These are phyloP conservation scores for Geosmithia flava DNA, from an alignment of 2,329 filamentous ascomycete species.

Conservation along the genomic window DNA sequence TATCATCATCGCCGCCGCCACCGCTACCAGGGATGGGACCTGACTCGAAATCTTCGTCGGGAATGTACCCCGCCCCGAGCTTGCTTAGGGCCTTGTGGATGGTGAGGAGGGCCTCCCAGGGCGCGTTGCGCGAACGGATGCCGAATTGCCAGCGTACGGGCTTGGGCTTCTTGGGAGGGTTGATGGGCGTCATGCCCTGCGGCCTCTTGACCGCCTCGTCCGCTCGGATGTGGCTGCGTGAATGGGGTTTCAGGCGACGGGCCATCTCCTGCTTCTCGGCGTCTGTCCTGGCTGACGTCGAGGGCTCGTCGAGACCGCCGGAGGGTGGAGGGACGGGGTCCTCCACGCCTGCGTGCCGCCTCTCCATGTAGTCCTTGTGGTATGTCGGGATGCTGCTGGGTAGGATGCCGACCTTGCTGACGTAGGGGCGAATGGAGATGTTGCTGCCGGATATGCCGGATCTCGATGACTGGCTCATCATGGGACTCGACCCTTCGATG, in stretches of 20 bases:
- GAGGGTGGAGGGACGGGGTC: constrained; percentile 27
- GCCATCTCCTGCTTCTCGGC: constrained; percentile 75
- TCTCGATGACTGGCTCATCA: constrained; percentile 42
- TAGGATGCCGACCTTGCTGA: constrained; percentile 82
- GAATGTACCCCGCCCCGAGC: constrained; percentile 80
- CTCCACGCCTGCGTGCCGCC: constrained; percentile 41
- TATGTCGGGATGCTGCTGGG: constrained; percentile 85
- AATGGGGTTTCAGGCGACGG: constrained; percentile 75
- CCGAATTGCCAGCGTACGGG: constrained; percentile 96
- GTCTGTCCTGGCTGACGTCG: constrained; percentile 38
- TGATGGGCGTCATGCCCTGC: constrained; percentile 49
- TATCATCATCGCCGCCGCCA: constrained; percentile 27
- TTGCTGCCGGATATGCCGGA: constrained; percentile 38
- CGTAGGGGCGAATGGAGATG: constrained; percentile 40
- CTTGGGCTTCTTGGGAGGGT: constrained; percentile 57
- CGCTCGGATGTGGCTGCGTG: constrained; percentile 55
- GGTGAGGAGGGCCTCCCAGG: constrained; percentile 86
- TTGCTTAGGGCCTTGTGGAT: constrained; percentile 87
- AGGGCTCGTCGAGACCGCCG: constrained; percentile 29
- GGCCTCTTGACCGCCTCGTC: constrained; percentile 51
- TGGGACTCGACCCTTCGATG: constrained; percentile 30
- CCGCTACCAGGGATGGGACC: constrained; percentile 16
- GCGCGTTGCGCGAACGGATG: constrained; percentile 86
- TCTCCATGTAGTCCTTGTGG: constrained; percentile 82
- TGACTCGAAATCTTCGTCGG: constrained; percentile 43